Conservation (phyloP, 78 protist species). For the Dictyostelium firmibasis region DNA sequence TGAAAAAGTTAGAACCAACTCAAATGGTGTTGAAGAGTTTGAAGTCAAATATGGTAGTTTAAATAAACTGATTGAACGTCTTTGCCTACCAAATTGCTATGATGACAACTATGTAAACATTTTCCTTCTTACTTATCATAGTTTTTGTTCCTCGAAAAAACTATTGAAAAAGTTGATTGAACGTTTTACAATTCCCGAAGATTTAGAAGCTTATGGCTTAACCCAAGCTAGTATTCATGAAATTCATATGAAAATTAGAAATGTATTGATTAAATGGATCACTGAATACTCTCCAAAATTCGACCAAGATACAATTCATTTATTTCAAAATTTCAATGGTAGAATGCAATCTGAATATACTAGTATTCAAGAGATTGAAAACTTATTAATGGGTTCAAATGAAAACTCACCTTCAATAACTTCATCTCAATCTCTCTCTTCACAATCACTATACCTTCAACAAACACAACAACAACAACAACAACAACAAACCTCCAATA, state of each 20-base stretch:
- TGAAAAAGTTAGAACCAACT: conserved; percentile 24
- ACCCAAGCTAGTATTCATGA: background rate
- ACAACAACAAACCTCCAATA: background rate
- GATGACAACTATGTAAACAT: conserved; percentile 57
- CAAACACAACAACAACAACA: background rate
- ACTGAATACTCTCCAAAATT: background rate
- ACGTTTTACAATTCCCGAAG: conserved; percentile 47
- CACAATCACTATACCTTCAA: background rate
- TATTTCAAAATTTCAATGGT: conserved; percentile 17
- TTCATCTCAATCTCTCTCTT: background rate
- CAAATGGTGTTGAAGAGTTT: conserved; percentile 16
- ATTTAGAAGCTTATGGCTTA: background rate
- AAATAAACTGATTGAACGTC: conserved; percentile 53
- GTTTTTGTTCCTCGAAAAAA: conserved; percentile 34
- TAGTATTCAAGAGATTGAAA: conserved; percentile 15
- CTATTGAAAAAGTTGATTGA: conserved; percentile 56
- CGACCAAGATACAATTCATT: conserved; percentile 18
- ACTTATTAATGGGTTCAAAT: background rate
- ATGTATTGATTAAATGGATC: background rate
- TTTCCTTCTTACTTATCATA: conserved; percentile 47
- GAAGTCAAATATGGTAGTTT: conserved; percentile 33
- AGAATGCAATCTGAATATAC: conserved; percentile 21
- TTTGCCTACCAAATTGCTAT: conserved; percentile 3
- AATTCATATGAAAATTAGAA: conserved; percentile 7
- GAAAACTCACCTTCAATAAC: background rate